Base-by-base conservation (phyloP, 805 yeast species). In the Scheffersomyces stipitis region DNA sequence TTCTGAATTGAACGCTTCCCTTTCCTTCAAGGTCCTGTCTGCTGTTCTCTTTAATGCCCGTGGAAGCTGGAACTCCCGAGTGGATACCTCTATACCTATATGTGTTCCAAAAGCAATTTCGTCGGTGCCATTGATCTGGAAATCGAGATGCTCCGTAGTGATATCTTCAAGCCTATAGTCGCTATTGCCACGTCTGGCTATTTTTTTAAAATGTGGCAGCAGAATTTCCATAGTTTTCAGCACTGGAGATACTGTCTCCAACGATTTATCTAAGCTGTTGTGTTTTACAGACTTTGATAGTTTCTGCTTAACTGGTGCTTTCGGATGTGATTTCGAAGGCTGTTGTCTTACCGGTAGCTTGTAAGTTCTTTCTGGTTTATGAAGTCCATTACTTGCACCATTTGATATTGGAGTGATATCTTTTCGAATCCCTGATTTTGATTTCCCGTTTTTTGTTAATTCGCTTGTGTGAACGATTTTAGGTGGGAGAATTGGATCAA, bases 401-500 rank as follows among this genome's bases (percentile, higher is more conserved):
- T 7, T 7, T 10, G 24, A 20, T 7, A 10, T 20, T 7, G 24
- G 24, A 7, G 24, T 7, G 9, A 20, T 10, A n/a, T n/a, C n/a
- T n/a, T n/a, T n/a, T n/a, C n/a, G n/a, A n/a, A n/a, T n/a, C n/a
- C n/a, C n/a, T 10, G 24, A 20, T 10, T 7, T 7, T 7, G 24
- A 20, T 7, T 10, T 7, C n/a, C n/a, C n/a, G n/a, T n/a, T n/a
- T n/a, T 16, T 17, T 12, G 26, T 15, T 16, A 8, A 14, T 15
- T 15, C 15, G 17, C 15, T 13, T 23, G 13, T 17, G n/a, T 28
- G 14, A 18, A 53, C 34, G 26, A 55, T 34, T 34, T 35, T 43
- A 1, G 69, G 69, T 5, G 61, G 52, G 2, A 34, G 35, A 3
- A 51, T 28, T 4, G 78, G 78, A 40, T 71, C 75, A 5, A 71